Conservation (phyloP, 2,329 filamentous ascomycete genomes). For the Botryosphaeria agaves region DNA sequence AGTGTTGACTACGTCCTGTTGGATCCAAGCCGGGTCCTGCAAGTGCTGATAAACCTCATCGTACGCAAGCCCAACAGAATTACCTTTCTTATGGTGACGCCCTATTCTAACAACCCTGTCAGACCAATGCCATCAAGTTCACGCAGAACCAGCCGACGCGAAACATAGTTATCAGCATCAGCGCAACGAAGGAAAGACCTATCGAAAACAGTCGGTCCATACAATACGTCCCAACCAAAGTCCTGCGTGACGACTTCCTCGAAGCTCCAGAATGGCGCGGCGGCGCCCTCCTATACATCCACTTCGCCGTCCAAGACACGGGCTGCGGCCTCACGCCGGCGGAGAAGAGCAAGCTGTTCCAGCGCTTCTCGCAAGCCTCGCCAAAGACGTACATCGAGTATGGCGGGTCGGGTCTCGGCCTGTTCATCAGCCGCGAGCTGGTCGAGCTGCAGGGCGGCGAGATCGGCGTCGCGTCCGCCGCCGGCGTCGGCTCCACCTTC, state of each 20-base stretch:
- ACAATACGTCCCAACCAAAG: not conserved
- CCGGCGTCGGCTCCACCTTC: conserved; percentile 45
- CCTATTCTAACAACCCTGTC: too few species aligned
- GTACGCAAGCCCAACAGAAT: too few species aligned
- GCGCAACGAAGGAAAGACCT: conserved; percentile 5
- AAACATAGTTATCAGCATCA: conserved; percentile 6
- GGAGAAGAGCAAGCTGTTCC: conserved; percentile 36
- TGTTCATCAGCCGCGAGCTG: conserved; percentile 52
- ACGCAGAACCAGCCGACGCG: conserved; percentile 7
- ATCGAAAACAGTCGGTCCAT: conserved; percentile 3
- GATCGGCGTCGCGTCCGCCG: conserved; percentile 44
- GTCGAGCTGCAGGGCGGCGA: conserved; percentile 53
- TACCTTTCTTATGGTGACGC: too few species aligned
- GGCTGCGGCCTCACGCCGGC: conserved; percentile 20
- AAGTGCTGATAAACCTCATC: conserved; percentile 12
- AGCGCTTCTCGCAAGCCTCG: conserved; percentile 51
- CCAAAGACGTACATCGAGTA: conserved; percentile 47
- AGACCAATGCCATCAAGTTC: conserved; percentile 12
- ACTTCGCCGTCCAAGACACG: conserved; percentile 19
- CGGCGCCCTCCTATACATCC: conserved; percentile 18
- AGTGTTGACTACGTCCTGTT: conserved; percentile 9
- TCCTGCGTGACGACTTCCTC: not conserved
- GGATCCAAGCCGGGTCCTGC: conserved; percentile 9
- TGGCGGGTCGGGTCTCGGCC: conserved; percentile 50
- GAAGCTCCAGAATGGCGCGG: conserved; percentile 14